These are phyloP conservation scores for Neurospora pannonica DNA, from an alignment of 495 filamentous ascomycete genomes.

Conservation along the genomic window DNA sequence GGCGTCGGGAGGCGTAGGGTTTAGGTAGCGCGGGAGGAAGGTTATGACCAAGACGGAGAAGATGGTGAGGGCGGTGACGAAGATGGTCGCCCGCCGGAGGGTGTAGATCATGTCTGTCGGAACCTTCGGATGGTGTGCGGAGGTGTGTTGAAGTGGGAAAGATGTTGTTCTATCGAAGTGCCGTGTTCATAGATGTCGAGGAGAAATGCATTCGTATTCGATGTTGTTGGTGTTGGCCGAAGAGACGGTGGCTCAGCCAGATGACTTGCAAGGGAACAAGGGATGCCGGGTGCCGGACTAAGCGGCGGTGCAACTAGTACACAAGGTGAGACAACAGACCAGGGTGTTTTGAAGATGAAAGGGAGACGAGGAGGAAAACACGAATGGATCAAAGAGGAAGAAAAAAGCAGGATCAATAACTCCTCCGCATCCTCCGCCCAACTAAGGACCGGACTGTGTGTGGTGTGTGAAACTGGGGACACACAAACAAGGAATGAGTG, in stretches of 20 bases:
- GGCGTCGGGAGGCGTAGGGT: constrained; percentile 33
- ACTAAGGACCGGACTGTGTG: neutral
- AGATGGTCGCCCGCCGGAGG: constrained; percentile 27
- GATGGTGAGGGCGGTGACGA: constrained; percentile 14
- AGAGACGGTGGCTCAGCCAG: neutral
- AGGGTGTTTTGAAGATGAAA: neutral
- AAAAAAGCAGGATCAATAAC: neutral
- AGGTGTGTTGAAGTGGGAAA: neutral
- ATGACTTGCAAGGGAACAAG: neutral
- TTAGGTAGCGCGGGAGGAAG: constrained; percentile 28
- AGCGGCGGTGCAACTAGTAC: neutral
- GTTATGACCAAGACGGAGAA: constrained; percentile 26
- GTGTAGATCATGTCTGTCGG: constrained; percentile 21
- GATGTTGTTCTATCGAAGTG: neutral
- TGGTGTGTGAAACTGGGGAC: neutral
- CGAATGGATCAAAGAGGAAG: neutral
- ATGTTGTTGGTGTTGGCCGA: neutral
- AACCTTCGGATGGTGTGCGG: neutral
- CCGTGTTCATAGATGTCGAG: neutral
- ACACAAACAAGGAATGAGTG: neutral
- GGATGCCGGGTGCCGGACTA: neutral
- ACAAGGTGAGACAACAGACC: neutral
- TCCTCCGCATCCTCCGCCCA: neutral
- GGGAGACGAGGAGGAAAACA: neutral
- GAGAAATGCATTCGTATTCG: neutral